Evolutionary conservation across 768 basidiomycete genomes (phyloP).

Genomic region (Holtermanniella nyarrowii): DNA sequence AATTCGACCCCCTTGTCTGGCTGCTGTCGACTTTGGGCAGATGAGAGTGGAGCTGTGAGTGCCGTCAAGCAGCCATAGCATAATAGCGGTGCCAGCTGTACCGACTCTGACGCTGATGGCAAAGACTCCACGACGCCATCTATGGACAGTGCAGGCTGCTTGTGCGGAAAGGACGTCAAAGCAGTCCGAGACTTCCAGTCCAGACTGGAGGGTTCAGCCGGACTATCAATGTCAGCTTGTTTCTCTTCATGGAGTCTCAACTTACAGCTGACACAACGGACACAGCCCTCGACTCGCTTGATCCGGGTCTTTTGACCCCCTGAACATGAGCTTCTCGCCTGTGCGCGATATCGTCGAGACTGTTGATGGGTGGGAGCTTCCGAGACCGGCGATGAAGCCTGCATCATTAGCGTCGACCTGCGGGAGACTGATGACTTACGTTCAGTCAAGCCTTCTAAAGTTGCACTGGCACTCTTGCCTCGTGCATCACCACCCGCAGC

Average conservation of each 20-base stretch:
- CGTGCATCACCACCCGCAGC: conserved; percentile 16
- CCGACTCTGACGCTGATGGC: neutral
- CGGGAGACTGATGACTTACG: conserved; percentile 19
- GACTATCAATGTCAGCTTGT: conserved; percentile 17
- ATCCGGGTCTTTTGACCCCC: conserved; percentile 9
- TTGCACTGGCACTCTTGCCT: conserved; percentile 30
- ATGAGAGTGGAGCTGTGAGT: conserved; percentile 13
- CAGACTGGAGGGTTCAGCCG: conserved; percentile 29
- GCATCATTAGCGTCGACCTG: neutral
- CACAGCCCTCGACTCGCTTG: conserved; percentile 3
- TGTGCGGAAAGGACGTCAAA: conserved; percentile 20
- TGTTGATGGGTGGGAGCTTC: conserved; percentile 35
- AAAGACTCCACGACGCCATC: neutral
- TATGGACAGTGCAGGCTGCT: neutral
- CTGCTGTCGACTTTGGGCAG: neutral
- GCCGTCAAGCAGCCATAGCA: conserved; percentile 40
- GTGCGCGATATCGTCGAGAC: conserved; percentile 40
- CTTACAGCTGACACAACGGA: conserved; percentile 33
- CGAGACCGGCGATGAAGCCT: conserved; percentile 37
- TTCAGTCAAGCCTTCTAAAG: conserved; percentile 35
- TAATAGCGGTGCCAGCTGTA: conserved; percentile 16
- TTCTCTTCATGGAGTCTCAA: neutral
- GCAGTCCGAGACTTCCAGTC: conserved; percentile 38
- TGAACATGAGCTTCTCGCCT: conserved; percentile 37
- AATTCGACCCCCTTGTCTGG: conserved; percentile 6